Percentiles rank a stretch among this genome's conserved stretches.
Evolutionary conservation across 169 alveolate species (phyloP).

Genomic region (Plasmodium vinckei): DNA sequence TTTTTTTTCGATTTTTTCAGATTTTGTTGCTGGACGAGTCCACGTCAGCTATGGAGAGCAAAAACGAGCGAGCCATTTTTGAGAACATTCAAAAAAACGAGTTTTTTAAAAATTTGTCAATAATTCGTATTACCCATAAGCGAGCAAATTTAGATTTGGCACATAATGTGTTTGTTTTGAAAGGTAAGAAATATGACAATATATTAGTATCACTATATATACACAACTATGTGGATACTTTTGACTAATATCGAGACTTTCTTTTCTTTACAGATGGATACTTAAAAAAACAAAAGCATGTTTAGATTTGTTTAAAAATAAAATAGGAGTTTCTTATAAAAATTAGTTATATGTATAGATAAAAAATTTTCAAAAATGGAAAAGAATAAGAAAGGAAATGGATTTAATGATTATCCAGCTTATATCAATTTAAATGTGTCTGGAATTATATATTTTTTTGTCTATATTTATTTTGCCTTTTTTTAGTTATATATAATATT

Average conservation of each 20-base stretch:
- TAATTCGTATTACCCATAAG: slow-evolving; percentile 61
- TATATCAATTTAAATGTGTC: neutral
- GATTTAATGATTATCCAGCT: neutral
- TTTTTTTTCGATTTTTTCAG: too few relatives aligned
- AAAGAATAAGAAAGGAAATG: neutral
- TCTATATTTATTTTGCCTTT: slow-evolving; percentile 1
- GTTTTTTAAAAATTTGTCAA: slow-evolving; percentile 26
- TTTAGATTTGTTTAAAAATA: slow-evolving; percentile 5
- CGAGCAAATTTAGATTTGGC: slow-evolving; percentile 56
- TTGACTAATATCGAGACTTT: neutral
- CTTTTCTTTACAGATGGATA: slow-evolving; percentile 46
- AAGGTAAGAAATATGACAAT: slow-evolving; percentile 5
- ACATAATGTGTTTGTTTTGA: slow-evolving; percentile 41
- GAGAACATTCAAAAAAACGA: slow-evolving; percentile 63
- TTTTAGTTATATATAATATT: slow-evolving; percentile 38
- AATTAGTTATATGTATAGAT: neutral
- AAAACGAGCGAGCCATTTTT: slow-evolving; percentile 70
- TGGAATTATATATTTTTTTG: neutral
- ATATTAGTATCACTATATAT: too few relatives aligned
- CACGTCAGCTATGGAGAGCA: slow-evolving; percentile 90
- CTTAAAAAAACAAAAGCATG: slow-evolving; percentile 41
- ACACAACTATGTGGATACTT: neutral
- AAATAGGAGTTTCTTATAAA: neutral
- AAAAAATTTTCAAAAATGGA: neutral
- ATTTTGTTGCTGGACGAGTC: slow-evolving; percentile 93